Evolutionary conservation across 2,329 filamentous ascomycete genomes (phyloP).

Genomic region (Colletotrichum trifolii): DNA sequence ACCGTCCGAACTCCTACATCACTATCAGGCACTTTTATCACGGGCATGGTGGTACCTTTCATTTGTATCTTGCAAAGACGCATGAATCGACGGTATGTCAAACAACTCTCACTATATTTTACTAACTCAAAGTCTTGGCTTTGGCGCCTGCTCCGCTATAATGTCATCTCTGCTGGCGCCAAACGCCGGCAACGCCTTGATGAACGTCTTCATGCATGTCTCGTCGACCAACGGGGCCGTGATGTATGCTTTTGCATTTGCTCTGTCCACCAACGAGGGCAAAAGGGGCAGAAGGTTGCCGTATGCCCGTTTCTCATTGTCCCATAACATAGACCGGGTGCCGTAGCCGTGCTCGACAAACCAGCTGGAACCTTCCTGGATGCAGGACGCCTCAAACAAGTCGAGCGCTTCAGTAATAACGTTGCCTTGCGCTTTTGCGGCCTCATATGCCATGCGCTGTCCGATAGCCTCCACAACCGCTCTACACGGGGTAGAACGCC

Average conservation of each 20-base stretch:
- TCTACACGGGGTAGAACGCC: constrained; percentile 42
- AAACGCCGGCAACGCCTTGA: too few relatives aligned
- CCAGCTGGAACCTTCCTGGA: constrained; percentile 34
- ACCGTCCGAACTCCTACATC: too few relatives aligned
- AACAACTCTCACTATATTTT: too few relatives aligned
- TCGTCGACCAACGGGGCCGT: background rate
- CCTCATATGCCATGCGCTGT: constrained; percentile 45
- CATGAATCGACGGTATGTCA: too few relatives aligned
- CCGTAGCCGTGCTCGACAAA: constrained; percentile 24
- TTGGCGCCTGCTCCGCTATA: too few relatives aligned
- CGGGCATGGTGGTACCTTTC: too few relatives aligned
- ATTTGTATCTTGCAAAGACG: too few relatives aligned
- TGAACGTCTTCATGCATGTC: too few relatives aligned
- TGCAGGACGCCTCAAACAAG: constrained; percentile 33
- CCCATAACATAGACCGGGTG: background rate
- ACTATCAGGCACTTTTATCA: too few relatives aligned
- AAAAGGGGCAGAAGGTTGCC: background rate
- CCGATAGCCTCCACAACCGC: constrained; percentile 41
- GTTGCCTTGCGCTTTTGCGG: constrained; percentile 25
- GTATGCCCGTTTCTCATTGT: background rate
- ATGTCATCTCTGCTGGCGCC: too few relatives aligned
- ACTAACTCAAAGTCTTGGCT: too few relatives aligned
- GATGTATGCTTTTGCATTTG: background rate
- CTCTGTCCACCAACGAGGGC: background rate
- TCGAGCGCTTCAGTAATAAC: constrained; percentile 22